Evolutionary conservation across 2,329 filamentous ascomycete genomes (phyloP).

Genomic region (Ophiobolus disseminans): DNA sequence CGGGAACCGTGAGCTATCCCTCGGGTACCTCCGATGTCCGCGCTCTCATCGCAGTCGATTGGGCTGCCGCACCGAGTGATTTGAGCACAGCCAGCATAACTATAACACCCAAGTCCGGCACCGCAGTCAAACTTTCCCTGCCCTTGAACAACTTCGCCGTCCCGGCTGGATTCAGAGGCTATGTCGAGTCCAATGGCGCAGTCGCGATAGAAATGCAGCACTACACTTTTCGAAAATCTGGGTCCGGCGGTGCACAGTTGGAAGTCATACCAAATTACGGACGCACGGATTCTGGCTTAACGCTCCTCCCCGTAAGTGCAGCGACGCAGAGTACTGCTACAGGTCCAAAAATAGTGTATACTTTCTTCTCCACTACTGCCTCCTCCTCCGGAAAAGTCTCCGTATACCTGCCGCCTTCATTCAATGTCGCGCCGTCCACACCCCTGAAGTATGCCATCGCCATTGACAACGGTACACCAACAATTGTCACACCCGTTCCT

Average conservation of each 20-base stretch:
- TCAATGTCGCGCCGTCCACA: conserved; percentile 57
- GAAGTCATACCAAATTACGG: conserved; percentile 34
- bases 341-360: conserved; percentile 24
- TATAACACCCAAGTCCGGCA: conserved; percentile 26
- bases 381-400: conserved; percentile 30
- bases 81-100: conserved; percentile 20
- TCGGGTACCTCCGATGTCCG: conserved; percentile 33
- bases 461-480: conserved; percentile 45
- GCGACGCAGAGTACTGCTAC: conserved; percentile 21
- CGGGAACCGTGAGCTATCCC: conserved; percentile 32
- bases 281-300: conserved; percentile 31
- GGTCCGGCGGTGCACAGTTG: conserved; percentile 4
- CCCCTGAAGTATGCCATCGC: conserved; percentile 58
- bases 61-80: conserved; percentile 26
- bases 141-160: conserved; percentile 23
- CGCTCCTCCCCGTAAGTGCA: conserved; percentile 21
- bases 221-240: conserved; percentile 17
- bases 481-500: conserved; percentile 34
- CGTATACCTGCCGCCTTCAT: conserved; percentile 47
- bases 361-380: conserved; percentile 24
- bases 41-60: conserved; percentile 30
- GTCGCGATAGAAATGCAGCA: conserved; percentile 29
- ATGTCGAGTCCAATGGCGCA: conserved; percentile 28
- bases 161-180: conserved; percentile 26
- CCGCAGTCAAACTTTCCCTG: conserved; percentile 22